A percentile compares a stretch with the other conserved stretches of the same genome.
phyloP scores from a whole-genome alignment of 805 yeast species.

The Starmerella powellii region DNA sequence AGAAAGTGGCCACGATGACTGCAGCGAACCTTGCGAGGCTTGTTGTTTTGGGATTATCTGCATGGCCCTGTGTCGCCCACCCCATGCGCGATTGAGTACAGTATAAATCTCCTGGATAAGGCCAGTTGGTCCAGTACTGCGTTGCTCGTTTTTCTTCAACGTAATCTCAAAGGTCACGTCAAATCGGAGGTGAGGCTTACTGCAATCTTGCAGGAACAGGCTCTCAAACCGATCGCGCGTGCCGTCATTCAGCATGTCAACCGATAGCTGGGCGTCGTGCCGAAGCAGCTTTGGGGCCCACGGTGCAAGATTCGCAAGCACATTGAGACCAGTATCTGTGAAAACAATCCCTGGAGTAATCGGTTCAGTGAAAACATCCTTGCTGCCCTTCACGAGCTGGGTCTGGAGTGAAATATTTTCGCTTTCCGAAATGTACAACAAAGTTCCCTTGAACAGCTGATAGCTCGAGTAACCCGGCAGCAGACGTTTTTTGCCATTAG shows the following conservation, averaged over 20 bases:
- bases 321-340: constrained; percentile 43
- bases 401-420: constrained; percentile 3
- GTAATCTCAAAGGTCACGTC: constrained; percentile 47
- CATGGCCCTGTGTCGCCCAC: constrained; percentile 12
- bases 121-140: background rate
- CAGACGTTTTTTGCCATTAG: constrained; percentile 59
- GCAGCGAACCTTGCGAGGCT: constrained; percentile 4
- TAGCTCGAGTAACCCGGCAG: constrained; percentile 83
- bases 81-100: constrained; percentile 18
- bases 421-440: constrained; percentile 60
- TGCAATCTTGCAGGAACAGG: constrained; percentile 52
- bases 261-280: constrained; percentile 56
- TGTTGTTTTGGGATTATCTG: constrained; percentile 1
- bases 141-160: background rate
- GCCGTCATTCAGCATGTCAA: constrained; percentile 58
- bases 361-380: background rate
- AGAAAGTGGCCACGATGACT: constrained; percentile 21
- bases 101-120: constrained; percentile 2
- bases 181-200: constrained; percentile 41
- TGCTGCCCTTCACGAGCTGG: background rate
- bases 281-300: constrained; percentile 52
- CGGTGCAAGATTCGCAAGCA: constrained; percentile 68
- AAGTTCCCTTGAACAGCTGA: constrained; percentile 81
- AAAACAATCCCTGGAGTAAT: constrained; percentile 16
- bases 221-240: constrained; percentile 73